Conservation (phyloP, 202 grass and related monocot species). For the Tripidium arundinaceum region DNA sequence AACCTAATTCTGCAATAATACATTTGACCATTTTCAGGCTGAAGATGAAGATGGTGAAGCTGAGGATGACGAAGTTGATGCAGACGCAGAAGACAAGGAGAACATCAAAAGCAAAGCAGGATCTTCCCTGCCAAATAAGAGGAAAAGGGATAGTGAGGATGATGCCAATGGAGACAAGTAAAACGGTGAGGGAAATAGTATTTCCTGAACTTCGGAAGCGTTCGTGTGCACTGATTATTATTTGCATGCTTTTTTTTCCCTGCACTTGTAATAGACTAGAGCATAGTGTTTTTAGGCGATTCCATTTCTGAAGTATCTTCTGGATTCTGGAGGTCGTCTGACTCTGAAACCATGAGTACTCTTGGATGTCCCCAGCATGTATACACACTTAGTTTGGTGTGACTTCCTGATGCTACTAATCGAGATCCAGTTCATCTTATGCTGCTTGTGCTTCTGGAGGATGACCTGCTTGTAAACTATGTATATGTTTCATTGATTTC, state of each 20-base stretch:
- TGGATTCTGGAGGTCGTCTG: not conserved
- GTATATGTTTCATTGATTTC: not conserved
- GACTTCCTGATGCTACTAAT: not conserved
- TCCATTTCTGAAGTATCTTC: not conserved
- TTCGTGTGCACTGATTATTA: not conserved
- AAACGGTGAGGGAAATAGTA: not conserved
- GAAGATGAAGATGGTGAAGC: constrained; percentile 44
- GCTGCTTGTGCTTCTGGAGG: not conserved
- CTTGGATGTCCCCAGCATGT: not conserved
- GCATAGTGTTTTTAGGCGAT: not conserved
- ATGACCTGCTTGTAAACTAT: not conserved
- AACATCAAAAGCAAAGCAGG: constrained; percentile 25
- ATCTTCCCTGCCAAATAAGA: constrained; percentile 45
- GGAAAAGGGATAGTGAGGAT: constrained; percentile 50
- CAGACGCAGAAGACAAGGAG: constrained; percentile 28
- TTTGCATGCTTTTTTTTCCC: not conserved
- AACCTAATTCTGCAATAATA: not conserved
- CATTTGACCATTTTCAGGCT: constrained; percentile 15
- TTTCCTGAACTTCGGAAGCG: not conserved
- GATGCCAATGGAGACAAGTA: not conserved
- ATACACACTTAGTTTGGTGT: not conserved
- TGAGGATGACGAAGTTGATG: constrained; percentile 37
- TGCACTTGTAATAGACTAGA: not conserved
- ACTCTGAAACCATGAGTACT: not conserved
- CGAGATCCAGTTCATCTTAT: not conserved